Percentiles rank a stretch among this genome's conserved stretches.
These are phyloP conservation scores for Scutellaria barbata DNA, from an alignment of 257 asterid genomes.

Conservation along the genomic window DNA sequence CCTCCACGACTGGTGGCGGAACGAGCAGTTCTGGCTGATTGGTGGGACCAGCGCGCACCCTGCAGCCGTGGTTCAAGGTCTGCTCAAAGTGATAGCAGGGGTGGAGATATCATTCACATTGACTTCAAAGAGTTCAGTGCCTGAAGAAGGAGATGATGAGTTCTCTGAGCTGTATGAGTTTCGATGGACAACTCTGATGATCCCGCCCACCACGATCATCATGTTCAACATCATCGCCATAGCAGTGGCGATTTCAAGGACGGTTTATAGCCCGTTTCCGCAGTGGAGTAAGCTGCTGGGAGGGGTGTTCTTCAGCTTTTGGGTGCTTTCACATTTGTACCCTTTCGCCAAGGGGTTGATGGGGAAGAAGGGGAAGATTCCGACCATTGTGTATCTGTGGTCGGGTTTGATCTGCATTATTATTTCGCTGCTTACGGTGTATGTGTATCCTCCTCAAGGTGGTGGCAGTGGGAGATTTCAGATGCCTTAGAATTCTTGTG, in stretches of 20 bases:
- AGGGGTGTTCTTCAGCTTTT: conserved; percentile 86
- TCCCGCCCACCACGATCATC: conserved; percentile 81
- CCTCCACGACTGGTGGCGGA: conserved; percentile 94
- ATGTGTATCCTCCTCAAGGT: conserved; percentile 66
- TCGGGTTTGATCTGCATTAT: conserved; percentile 85
- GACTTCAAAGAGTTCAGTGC: conserved; percentile 74
- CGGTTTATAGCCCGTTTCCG: conserved; percentile 78
- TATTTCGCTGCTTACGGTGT: conserved; percentile 72
- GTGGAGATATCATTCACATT: conserved; percentile 81
- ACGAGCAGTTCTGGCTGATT: conserved; percentile 94
- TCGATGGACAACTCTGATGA: conserved; percentile 79
- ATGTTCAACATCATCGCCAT: conserved; percentile 76
- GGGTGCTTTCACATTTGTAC: conserved; percentile 91
- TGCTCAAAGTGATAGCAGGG: conserved; percentile 85
- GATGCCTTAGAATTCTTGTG: conserved; percentile 44
- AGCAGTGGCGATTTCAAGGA: conserved; percentile 70
- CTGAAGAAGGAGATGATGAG: conserved; percentile 77
- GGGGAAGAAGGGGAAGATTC: conserved; percentile 84
- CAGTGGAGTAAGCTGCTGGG: conserved; percentile 86
- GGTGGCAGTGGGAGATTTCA: conserved; percentile 37
- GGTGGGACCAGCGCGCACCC: conserved; percentile 97
- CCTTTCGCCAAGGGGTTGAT: conserved; percentile 90
- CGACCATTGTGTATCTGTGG: conserved; percentile 87
- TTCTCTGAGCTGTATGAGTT: conserved; percentile 85
- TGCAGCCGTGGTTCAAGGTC: conserved; percentile 84